A percentile compares a stretch with the other conserved stretches of the same genome.
Conservation (phyloP, 148 eudicot genomes). For the Nyssa sinensis region DNA sequence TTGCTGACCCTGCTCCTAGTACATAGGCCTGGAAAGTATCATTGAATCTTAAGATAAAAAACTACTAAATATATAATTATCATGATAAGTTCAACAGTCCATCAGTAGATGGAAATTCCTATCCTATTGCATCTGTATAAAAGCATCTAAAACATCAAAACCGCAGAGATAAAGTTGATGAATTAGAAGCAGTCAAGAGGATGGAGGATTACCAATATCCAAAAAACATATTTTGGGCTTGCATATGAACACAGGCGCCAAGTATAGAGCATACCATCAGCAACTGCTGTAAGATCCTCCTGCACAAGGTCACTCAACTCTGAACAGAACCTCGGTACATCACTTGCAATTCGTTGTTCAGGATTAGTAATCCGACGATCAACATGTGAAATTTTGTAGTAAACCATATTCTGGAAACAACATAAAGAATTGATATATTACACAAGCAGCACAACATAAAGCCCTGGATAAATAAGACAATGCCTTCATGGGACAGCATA, state of each 20-base stretch:
- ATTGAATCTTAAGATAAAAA: neutral
- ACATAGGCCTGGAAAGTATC: slow-evolving; percentile 71
- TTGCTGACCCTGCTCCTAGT: slow-evolving; percentile 84
- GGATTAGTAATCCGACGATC: slow-evolving; percentile 91
- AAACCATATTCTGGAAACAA: slow-evolving; percentile 78
- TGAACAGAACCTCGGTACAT: slow-evolving; percentile 86
- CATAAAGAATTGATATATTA: slow-evolving; percentile 22
- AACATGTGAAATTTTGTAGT: slow-evolving; percentile 94
- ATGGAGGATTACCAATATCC: slow-evolving; percentile 71
- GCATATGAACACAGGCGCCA: slow-evolving; percentile 99
- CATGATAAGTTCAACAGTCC: neutral
- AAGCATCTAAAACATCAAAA: neutral
- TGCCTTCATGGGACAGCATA: neutral
- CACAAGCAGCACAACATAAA: neutral
- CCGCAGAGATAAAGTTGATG: slow-evolving; percentile 5
- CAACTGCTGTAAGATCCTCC: slow-evolving; percentile 92
- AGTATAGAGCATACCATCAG: slow-evolving; percentile 86
- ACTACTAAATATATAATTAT: slow-evolving; percentile 4
- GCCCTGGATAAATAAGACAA: neutral
- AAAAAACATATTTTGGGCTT: slow-evolving; percentile 90
- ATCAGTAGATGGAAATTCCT: neutral
- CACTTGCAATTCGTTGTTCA: slow-evolving; percentile 96
- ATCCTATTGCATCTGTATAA: neutral
- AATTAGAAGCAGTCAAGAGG: slow-evolving; percentile 18
- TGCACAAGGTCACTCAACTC: slow-evolving; percentile 96